A percentile compares a stretch with the other conserved stretches of the same genome.
These are phyloP conservation scores for Calonectria henricotiae DNA, from an alignment of 2,329 filamentous ascomycete species.

Conservation along the genomic window DNA sequence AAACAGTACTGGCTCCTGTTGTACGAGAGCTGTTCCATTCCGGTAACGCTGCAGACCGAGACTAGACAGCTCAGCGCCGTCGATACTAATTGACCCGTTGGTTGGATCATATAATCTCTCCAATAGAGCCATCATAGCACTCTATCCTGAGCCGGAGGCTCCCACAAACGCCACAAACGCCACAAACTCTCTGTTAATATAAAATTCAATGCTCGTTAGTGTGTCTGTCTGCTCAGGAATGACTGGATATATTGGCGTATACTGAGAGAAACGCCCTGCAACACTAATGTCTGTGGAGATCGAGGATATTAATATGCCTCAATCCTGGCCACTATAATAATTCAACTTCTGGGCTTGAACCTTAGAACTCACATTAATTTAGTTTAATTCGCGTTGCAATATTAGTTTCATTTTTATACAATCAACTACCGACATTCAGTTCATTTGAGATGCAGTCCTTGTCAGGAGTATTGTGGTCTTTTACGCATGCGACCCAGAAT, in stretches of 20 bases:
- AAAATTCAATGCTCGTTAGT: background rate
- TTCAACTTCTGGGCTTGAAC: too few relatives aligned
- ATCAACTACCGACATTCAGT: too few relatives aligned
- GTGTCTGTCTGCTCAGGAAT: background rate
- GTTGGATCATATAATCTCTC: constrained; percentile 27
- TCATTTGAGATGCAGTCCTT: too few relatives aligned
- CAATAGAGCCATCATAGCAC: constrained; percentile 16
- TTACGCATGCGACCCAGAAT: too few relatives aligned
- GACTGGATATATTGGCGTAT: constrained; percentile 28
- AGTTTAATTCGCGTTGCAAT: too few relatives aligned
- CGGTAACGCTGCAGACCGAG: constrained; percentile 29
- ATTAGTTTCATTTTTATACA: too few relatives aligned
- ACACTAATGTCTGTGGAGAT: constrained; percentile 32
- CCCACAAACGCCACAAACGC: constrained; percentile 3
- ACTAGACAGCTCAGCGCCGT: background rate
- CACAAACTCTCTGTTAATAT: constrained; percentile 4
- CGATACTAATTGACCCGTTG: constrained; percentile 11
- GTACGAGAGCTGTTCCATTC: constrained; percentile 26
- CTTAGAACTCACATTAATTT: too few relatives aligned
- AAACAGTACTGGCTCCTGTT: constrained; percentile 33
- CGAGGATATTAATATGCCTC: constrained; percentile 17
- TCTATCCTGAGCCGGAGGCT: constrained; percentile 19
- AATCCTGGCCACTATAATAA: too few relatives aligned
- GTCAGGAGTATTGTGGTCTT: too few relatives aligned
- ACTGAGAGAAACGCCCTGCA: constrained; percentile 33